Evolutionary conservation across 1,139 yeast genomes (phyloP), one percentile per base, ranked within the genome.

Genomic region (Candida labiduridarum): DNA sequence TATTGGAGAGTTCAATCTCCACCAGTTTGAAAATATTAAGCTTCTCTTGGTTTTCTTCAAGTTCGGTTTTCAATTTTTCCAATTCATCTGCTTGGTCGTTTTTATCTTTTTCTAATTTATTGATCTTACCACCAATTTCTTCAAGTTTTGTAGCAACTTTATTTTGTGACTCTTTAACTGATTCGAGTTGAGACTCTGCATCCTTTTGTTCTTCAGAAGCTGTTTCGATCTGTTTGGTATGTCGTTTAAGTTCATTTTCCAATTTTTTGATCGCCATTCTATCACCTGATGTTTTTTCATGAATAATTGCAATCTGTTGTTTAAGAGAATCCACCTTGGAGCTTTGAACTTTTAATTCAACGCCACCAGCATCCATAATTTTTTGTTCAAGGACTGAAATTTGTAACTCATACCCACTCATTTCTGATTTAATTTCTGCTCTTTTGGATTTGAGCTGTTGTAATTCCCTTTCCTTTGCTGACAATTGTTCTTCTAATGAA

Each of bases 341-440:
- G 57, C 84, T 88, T 61, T 91, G 97, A 54, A 88, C 68, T 50
- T 92, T 84, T 56, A 94, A 76, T 55, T 85, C 85, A 11, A 89
- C 86, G 56, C 99, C 99, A 49, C 99, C 99, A 48, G 91, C 87
- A 52, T 88, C 87, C 89, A 92, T 83, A 35, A 95, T 89, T 62
- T 85, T 79, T 51, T 85, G 89, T 59, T 90, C 92, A 7, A 91
- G 69, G 0, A 60, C 74, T 12, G 77, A 74, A 42, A 92, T 87
- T 51, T 79, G 76, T 8, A 68, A 61, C 55, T 88, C 92, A 22
- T 85, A 69, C 18, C 79, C 84, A 36, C 72, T 67, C 61, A 91
- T 83, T 59, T 83, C 82, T 1, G 72, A 68, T 57, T 80, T 77
- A 18, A 90, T 66, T 9, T 70, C 65, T 0, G 64, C 65, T 46